A percentile compares a stretch with the other conserved stretches of the same genome.
Evolutionary conservation across 352 stramenopile genomes (phyloP).

Genomic region (Nothophytophthora sp.): DNA sequence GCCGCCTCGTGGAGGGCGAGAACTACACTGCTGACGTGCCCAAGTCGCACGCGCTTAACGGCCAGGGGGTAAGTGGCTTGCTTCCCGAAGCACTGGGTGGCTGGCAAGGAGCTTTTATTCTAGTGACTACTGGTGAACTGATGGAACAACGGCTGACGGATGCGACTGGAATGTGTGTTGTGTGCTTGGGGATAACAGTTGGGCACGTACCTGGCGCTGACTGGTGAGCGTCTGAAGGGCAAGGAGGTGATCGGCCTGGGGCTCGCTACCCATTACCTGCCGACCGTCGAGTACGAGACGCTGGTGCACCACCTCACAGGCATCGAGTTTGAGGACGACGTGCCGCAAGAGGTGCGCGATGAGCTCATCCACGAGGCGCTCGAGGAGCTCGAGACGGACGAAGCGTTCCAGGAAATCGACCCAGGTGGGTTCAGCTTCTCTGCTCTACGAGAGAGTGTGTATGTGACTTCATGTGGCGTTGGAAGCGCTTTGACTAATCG

Average conservation of each 20-base stretch:
- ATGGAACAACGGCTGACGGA: too few relatives aligned
- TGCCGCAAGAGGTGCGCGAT: constrained; percentile 79
- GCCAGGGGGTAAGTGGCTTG: constrained; percentile 56
- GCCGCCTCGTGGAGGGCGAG: constrained; percentile 64
- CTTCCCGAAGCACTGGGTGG: too few relatives aligned
- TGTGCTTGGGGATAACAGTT: constrained; percentile 39
- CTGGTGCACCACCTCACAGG: constrained; percentile 88
- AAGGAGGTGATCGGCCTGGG: constrained; percentile 92
- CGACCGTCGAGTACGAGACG: constrained; percentile 85
- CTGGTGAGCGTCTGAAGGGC: constrained; percentile 91
- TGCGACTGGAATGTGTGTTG: constrained; percentile 2
- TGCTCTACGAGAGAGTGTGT: too few relatives aligned
- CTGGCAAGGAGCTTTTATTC: too few relatives aligned
- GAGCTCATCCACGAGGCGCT: constrained; percentile 87
- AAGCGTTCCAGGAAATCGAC: constrained; percentile 82
- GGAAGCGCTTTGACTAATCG: too few relatives aligned
- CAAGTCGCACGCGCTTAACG: constrained; percentile 68
- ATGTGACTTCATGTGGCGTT: too few relatives aligned
- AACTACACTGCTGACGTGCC: constrained; percentile 73
- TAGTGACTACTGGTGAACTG: too few relatives aligned
- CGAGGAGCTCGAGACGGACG: constrained; percentile 81
- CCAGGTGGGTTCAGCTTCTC: constrained; percentile 24
- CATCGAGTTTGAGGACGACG: constrained; percentile 63
- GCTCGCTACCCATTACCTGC: constrained; percentile 97
- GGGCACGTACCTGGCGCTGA: constrained; percentile 95